Evolutionary conservation across 306 rosid genomes (phyloP).

Genomic region (Begonia loranthoides): DNA sequence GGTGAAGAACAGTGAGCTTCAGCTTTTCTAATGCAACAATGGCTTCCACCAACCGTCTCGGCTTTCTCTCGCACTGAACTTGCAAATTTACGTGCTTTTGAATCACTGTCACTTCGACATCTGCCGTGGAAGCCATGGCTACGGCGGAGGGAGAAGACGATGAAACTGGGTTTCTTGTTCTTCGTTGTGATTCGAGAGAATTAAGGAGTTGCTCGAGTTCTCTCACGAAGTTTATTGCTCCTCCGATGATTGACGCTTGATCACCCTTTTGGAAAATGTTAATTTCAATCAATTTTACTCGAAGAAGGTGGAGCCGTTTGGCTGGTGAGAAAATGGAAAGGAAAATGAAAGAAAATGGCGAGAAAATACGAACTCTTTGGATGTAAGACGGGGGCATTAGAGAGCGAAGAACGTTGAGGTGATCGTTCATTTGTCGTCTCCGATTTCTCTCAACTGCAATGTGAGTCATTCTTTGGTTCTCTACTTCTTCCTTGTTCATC

Average conservation of each 20-base stretch:
- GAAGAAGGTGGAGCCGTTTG: too few species aligned
- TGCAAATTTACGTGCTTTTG: conserved; percentile 80
- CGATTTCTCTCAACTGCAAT: conserved; percentile 92
- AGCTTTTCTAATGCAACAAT: conserved; percentile 54
- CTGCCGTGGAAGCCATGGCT: conserved; percentile 72
- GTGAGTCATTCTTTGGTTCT: conserved; percentile 91
- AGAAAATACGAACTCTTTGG: conserved; percentile 43
- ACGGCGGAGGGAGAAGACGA: conserved; percentile 17
- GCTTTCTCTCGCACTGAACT: conserved; percentile 43
- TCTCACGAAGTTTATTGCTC: conserved; percentile 87
- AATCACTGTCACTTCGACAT: conserved; percentile 82
- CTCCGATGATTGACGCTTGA: conserved; percentile 92
- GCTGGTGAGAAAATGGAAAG: too few species aligned
- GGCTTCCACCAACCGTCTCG: conserved; percentile 42
- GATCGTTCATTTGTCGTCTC: conserved; percentile 96
- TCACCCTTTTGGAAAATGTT: conserved; percentile 45
- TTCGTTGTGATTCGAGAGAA: conserved; percentile 35
- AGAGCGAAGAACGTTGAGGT: conserved; percentile 72
- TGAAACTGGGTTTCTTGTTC: conserved; percentile 9
- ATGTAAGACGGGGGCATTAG: conserved; percentile 76
- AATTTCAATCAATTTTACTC: too few species aligned
- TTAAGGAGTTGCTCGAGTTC: conserved; percentile 68
- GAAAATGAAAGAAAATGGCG: too few species aligned
- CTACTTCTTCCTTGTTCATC: conserved; percentile 86
- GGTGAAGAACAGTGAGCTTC: conserved; percentile 59